phyloP scores from a whole-genome alignment of 768 basidiomycete genomes.

The Boletellus emodensis region DNA sequence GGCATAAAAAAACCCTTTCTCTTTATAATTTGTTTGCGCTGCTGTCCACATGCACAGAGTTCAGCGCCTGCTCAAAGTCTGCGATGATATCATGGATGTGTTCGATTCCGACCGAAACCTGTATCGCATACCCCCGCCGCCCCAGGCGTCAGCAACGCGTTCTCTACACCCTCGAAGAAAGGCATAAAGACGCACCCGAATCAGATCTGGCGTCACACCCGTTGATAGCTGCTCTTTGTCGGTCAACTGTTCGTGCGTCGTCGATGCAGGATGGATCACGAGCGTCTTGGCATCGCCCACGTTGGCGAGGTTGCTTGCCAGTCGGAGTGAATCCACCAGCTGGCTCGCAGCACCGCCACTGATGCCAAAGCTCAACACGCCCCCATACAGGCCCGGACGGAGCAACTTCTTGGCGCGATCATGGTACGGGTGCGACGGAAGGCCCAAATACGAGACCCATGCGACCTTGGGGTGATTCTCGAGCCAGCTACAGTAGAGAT shows the following conservation, averaged over 20 bases:
- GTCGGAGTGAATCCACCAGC: slow-evolving; percentile 64
- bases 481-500: slow-evolving; percentile 39
- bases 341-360: slow-evolving; percentile 57
- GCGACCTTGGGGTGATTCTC: slow-evolving; percentile 59
- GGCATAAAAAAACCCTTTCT: too few species aligned
- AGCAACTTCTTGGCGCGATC: slow-evolving; percentile 53
- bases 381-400: slow-evolving; percentile 54
- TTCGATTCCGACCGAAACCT: slow-evolving; percentile 45
- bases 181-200: slow-evolving; percentile 39
- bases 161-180: neutral
- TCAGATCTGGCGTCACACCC: slow-evolving; percentile 54
- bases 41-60: slow-evolving; percentile 2
- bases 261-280: slow-evolving; percentile 55
- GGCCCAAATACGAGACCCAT: slow-evolving; percentile 80
- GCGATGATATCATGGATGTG: slow-evolving; percentile 45
- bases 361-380: slow-evolving; percentile 75
- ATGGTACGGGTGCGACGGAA: slow-evolving; percentile 59
- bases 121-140: too few species aligned
- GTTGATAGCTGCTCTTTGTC: slow-evolving; percentile 44
- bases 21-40: neutral
- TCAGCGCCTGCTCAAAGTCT: slow-evolving; percentile 42
- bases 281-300: slow-evolving; percentile 65
- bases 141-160: too few species aligned
- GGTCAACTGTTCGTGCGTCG: slow-evolving; percentile 57
- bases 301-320: slow-evolving; percentile 72